Evolutionary conservation across 345 rosid genomes (phyloP), one percentile per base, ranked within the genome.

Genomic region (Citrus cavaleriei): DNA sequence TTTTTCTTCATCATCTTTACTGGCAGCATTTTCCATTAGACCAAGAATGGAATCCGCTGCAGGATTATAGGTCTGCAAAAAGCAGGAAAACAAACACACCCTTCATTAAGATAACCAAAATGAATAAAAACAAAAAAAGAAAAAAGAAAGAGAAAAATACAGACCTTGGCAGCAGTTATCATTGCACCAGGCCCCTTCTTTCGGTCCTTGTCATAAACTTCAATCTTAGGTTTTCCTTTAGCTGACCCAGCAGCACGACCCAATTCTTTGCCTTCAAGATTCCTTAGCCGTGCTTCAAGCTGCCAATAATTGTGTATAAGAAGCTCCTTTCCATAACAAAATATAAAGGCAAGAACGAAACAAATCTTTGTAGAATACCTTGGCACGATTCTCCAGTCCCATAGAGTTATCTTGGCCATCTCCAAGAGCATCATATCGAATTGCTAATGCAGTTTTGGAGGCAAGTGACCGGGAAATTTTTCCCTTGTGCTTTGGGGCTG

Each of bases 201-300:
- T 28, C 89, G 75, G 78, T 95, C 98, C 80, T 92, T 93, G 82
- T 93, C 94, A 83, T 92, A 92, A 65, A 80, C 92, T 85, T 92
- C 97, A 61, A 91, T 91, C 88, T 92, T 95, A 5, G 99, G 99
- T 64, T 95, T 95, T 75, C 98, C 95, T 84, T 91, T 92, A 27
- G 89, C 89, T 54, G 99, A 93, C 40, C 98, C 99, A 68, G 97
- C 93, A 57, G 93, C 86, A 3, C 87, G 92, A 60, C 93, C 87
- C 78, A 91, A 77, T 75, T 92, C 97, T 81, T 78, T 90, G 40
- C 97, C 97, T 83, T 95, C 97, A 4, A 93, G 96, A 69, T 73
- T 86, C 77, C 97, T 92, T 82, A 93, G 81, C 61, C 99, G 80
- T 64, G 94, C 89, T 87, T 92, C 98, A 74, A 95, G 96, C 99